Base-by-base conservation (phyloP, 2,329 filamentous ascomycete species). In the Microdochium trichocladiopsis region DNA sequence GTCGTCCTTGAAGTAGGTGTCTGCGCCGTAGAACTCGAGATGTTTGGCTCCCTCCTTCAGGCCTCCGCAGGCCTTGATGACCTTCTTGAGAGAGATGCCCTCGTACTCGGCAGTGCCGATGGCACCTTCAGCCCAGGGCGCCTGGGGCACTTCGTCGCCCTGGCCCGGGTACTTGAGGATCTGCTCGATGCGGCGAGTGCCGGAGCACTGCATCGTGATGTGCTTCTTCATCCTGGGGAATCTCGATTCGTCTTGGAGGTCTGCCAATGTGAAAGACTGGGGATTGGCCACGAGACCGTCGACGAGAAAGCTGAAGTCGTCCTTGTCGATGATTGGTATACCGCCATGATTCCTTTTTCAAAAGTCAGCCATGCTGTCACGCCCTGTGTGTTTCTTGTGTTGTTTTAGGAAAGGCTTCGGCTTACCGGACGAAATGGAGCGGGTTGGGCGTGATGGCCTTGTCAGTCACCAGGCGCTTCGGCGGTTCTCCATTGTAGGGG, bases 301-400 rank as follows among this genome's bases (percentile, higher is more conserved):
- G 4, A 88, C 64, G 2, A 71, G 67, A 14, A 86, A 70, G 23
- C 69, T 74, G 60, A 70, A 85, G 2, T 76, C 70, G 0, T 79
- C 72, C 1, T 74, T 68, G 9, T 86, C 75, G 51, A 89, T 87
- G 8, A 79, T 70, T 0, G 87, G 87, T 18, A 90, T 82, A 0
- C 86, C 85, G 10, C 86, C 85, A 55, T 90, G 86, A 54, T 90
- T 90, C 6, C n/a, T n/a, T n/a, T n/a, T n/a, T n/a, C n/a, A n/a
- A n/a, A n/a, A n/a, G n/a, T n/a, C n/a, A n/a, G n/a, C n/a, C n/a
- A n/a, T n/a, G n/a, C n/a, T n/a, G n/a, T n/a, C n/a, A n/a, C n/a
- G n/a, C n/a, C n/a, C n/a, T n/a, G n/a, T n/a, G n/a, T n/a, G n/a
- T n/a, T n/a, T n/a, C n/a, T n/a, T n/a, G n/a, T n/a, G n/a, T n/a